Percentiles rank a stretch among this genome's conserved stretches.
Conservation (phyloP, 768 basidiomycete genomes). For the Leccinum broughii region DNA sequence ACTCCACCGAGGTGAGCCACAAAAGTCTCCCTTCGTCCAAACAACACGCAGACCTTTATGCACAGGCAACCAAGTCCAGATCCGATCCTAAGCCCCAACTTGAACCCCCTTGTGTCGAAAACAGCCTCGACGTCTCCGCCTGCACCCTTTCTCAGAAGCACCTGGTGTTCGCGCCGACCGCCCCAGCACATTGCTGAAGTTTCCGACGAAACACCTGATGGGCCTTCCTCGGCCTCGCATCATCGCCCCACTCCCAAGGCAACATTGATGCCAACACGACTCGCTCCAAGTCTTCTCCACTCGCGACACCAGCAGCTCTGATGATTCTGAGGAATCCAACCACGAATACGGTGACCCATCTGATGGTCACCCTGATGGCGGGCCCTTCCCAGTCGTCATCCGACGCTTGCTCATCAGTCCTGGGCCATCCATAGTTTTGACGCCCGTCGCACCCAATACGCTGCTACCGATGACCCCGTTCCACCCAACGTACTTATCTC, state of each 20-base stretch:
- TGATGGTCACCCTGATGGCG: background rate
- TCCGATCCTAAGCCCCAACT: too few relatives aligned
- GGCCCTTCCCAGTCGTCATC: constrained; percentile 24
- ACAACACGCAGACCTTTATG: too few relatives aligned
- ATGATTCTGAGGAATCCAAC: constrained; percentile 14
- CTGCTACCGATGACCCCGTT: too few relatives aligned
- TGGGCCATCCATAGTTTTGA: background rate
- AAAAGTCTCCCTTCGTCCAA: too few relatives aligned
- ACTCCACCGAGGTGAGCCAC: too few relatives aligned
- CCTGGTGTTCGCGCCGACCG: too few relatives aligned
- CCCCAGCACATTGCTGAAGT: constrained; percentile 22
- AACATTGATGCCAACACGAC: too few relatives aligned
- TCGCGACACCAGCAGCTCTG: background rate
- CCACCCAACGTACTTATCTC: too few relatives aligned
- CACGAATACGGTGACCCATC: constrained; percentile 19
- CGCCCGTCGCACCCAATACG: background rate
- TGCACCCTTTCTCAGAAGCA: too few relatives aligned
- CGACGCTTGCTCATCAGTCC: constrained; percentile 9
- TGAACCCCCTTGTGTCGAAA: too few relatives aligned
- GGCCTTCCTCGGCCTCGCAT: background rate
- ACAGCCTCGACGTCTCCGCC: too few relatives aligned
- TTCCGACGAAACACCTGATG: background rate
- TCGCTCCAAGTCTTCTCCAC: background rate
- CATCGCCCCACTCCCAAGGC: background rate
- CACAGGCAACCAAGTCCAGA: too few relatives aligned